Evolutionary conservation across 139 green algal species (phyloP), one percentile per base, ranked within the genome.

Genomic region (Nannochloris sp.): DNA sequence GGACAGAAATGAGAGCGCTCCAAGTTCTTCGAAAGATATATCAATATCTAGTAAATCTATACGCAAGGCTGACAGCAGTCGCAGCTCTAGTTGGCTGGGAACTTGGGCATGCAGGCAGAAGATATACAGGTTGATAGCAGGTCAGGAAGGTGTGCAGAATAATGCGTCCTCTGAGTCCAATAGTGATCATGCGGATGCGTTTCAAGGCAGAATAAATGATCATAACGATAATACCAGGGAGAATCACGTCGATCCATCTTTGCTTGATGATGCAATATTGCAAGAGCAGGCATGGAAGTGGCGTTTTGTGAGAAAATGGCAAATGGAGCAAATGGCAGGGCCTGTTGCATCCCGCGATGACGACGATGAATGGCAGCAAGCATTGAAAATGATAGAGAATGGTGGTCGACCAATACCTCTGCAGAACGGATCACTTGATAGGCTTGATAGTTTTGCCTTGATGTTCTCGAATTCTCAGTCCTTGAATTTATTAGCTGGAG

Each of bases 241-340:
- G 9, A 40, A 58, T 13, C 11, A 28, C 49, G 25, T 58, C 49
- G 25, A 28, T 28, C 11, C 49, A 13, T 58, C 25, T 28, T 57
- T 28, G 25, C 25, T 61, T 61, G 56, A 61, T 29, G 56, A 45
- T 33, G 31, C 17, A 8, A 23, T 23, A 5, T 53, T 53, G n/a
- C 16, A 23, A 53, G 46, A 53, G 46, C 46, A 53, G 46, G 46
- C 46, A 53, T 77, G 70, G 70, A 55, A 63, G n/a, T 77, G 70
- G 70, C 46, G 70, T 5, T 77, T 77, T 59, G 67, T 49, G 2
- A 51, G 70, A 29, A 77, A 77, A 57, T 77, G 70, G 70, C 70
- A 77, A 49, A 50, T 28, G 26, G 64, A 73, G 56, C 64, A 53
- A 40, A 40, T 40, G 33, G 33, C 33, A 40, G 33, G 33, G 33